Evolutionary conservation across 2,329 filamentous ascomycete genomes (phyloP), one percentile per base, ranked within the genome.

Genomic region (Sporothrix brasiliensis): DNA sequence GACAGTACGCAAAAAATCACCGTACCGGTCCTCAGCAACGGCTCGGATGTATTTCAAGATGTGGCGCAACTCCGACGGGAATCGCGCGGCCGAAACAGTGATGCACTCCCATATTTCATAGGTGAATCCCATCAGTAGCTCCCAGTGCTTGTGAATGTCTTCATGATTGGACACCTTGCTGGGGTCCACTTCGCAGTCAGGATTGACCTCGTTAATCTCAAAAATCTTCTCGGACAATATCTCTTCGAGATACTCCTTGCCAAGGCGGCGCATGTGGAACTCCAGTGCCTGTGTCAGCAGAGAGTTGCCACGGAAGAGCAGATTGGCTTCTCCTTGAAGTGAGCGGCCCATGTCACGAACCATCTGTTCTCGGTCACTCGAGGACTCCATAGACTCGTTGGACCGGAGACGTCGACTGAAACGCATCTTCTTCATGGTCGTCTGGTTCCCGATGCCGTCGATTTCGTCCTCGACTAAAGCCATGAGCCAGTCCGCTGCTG

Each of bases 391-490:
- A 0, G 89, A 91, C 69, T 93, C 91, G 74, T 88, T 90, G 1
- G 91, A 92, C 69, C 88, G 89, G 47, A 92, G 80, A 24, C 92
- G 86, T 73, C 86, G 86, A 78, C 87, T 91, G 79, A 92, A 93
- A 3, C 91, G 86, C 84, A 89, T 78, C 85, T 91, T 84, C 83
- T 89, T 92, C 73, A 91, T 87, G 0, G 91, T 88, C 16, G 89
- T 88, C 75, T 97, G 93, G 77, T 90, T 96, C 69, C 93, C 88
- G 21, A 95, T 89, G 0, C 94, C 94, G 76, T 98, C 95, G 70
- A 99, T 98, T 79, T 99, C 95, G 77, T 98, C 94, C 79, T 99
- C 95, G 0, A 97, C 92, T 53, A 99, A 83, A 2, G 92, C 90
- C 84, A 93, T 95, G 27, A 99, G 86, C 95, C 95, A 99, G 71